phyloP scores from a whole-genome alignment of 2,329 filamentous ascomycete genomes.

The Neofusicoccum sp. region DNA sequence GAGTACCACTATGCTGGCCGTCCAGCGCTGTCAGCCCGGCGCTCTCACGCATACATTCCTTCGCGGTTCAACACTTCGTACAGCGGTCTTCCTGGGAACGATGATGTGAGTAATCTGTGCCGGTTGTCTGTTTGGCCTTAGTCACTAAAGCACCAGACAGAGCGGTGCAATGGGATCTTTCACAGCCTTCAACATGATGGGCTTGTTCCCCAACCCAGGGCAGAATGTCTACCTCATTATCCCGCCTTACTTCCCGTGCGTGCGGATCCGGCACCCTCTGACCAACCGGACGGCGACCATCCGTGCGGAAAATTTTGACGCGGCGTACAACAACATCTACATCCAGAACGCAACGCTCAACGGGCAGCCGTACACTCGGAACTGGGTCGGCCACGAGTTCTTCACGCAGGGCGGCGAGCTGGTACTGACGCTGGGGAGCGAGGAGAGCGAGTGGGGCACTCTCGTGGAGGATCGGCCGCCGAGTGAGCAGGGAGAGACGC shows the following conservation, averaged over 20 bases:
- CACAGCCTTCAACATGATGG: conserved; percentile 44
- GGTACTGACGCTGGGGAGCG: conserved; percentile 41
- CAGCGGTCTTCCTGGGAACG: conserved; percentile 46
- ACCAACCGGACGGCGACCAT: conserved; percentile 45
- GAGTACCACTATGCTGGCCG: conserved; percentile 48
- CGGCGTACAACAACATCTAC: conserved; percentile 42
- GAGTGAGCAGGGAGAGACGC: conserved; percentile 24
- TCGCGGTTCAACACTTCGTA: conserved; percentile 43
- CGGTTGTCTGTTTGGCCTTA: neutral
- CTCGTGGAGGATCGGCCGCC: conserved; percentile 41
- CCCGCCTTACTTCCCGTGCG: conserved; percentile 45
- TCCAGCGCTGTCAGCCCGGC: conserved; percentile 41
- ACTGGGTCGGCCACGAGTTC: conserved; percentile 47
- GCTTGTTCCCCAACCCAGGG: conserved; percentile 47
- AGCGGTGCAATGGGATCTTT: conserved; percentile 48
- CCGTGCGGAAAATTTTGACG: conserved; percentile 41
- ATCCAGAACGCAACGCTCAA: conserved; percentile 46
- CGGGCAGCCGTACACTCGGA: conserved; percentile 42
- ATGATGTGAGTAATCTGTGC: conserved; percentile 30
- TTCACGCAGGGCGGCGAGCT: conserved; percentile 44
- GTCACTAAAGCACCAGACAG: neutral
- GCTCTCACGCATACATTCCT: conserved; percentile 46
- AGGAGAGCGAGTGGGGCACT: conserved; percentile 47
- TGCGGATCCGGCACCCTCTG: conserved; percentile 39
- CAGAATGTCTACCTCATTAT: conserved; percentile 50